phyloP scores from a whole-genome alignment of 371 early-diverging fungal genomes.

The Rhizomucor miehei region DNA sequence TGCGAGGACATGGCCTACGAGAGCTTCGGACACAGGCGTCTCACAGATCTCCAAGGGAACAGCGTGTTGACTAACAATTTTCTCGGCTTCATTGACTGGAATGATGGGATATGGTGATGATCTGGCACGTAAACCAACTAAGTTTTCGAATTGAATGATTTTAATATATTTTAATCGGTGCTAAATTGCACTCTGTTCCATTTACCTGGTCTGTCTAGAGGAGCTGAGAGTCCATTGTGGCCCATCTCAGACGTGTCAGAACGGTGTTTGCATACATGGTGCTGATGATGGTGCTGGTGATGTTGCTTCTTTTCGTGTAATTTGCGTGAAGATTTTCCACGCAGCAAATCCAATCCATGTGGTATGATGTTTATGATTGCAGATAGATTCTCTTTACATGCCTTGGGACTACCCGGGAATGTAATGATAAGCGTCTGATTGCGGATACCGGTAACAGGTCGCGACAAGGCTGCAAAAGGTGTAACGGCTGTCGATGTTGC shows the following conservation, averaged over 20 bases:
- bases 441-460: constrained; percentile 82
- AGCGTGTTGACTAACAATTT: constrained; percentile 46
- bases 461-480: constrained; percentile 84
- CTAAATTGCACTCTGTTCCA: not conserved
- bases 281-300: constrained; percentile 5
- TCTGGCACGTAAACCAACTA: constrained; percentile 67
- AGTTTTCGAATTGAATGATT: not conserved
- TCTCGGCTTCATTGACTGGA: constrained; percentile 67
- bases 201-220: constrained; percentile 46
- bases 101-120: constrained; percentile 82
- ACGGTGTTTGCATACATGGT: constrained; percentile 41
- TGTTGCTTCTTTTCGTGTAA: not conserved
- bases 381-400: constrained; percentile 76
- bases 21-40: constrained; percentile 42
- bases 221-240: constrained; percentile 10
- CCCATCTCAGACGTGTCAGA: constrained; percentile 8
- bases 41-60: constrained; percentile 24
- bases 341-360: constrained; percentile 78
- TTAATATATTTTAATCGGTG: too few relatives aligned
- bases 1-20: constrained; percentile 72
- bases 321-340: not conserved
- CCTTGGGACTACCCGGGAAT: constrained; percentile 88
- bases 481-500: constrained; percentile 71
- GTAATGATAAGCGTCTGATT: constrained; percentile 70
- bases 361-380: constrained; percentile 69